A percentile compares a stretch with the other conserved stretches of the same genome.
These are phyloP conservation scores for Boehmeria nivea DNA, from an alignment of 306 rosid species.

Conservation along the genomic window DNA sequence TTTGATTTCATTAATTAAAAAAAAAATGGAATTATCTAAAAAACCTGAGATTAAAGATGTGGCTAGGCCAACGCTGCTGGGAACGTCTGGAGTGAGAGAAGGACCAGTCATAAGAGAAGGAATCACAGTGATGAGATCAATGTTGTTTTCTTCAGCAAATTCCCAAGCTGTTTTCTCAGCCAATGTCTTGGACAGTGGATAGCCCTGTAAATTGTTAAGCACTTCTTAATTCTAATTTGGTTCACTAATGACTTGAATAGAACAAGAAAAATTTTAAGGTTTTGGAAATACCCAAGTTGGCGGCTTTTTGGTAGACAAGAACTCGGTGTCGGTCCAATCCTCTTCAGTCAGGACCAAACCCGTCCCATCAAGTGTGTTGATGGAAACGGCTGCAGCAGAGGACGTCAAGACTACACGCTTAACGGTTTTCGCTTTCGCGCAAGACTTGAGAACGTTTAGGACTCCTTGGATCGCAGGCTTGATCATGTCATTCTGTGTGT, in stretches of 20 bases:
- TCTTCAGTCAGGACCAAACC: conserved; percentile 53
- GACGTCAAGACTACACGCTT: conserved; percentile 76
- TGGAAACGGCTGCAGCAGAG: conserved; percentile 67
- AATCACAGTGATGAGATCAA: conserved; percentile 73
- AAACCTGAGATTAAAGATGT: conserved; percentile 50
- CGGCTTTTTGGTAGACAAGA: conserved; percentile 51
- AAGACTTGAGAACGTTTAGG: conserved; percentile 58
- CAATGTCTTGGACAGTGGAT: conserved; percentile 60
- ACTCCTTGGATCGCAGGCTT: conserved; percentile 76
- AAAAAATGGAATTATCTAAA: conserved; percentile 17
- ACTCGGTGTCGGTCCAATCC: conserved; percentile 66
- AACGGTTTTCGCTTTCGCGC: conserved; percentile 53
- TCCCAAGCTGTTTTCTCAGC: conserved; percentile 79
- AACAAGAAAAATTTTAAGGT: no score
- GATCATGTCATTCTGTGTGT: conserved; percentile 68
- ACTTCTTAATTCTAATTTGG: no score
- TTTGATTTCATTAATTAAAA: no score
- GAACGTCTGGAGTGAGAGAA: conserved; percentile 59
- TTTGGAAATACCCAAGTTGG: conserved; percentile 58
- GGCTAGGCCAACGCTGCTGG: conserved; percentile 48
- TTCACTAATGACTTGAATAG: no score
- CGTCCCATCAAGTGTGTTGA: conserved; percentile 42
- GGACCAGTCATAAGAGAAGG: conserved; percentile 64
- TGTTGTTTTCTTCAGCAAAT: conserved; percentile 59
- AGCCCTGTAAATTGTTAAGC: conserved; percentile 47